Evolutionary conservation across 768 basidiomycete species (phyloP).

Genomic region (Peribolospora kevripleyi): DNA sequence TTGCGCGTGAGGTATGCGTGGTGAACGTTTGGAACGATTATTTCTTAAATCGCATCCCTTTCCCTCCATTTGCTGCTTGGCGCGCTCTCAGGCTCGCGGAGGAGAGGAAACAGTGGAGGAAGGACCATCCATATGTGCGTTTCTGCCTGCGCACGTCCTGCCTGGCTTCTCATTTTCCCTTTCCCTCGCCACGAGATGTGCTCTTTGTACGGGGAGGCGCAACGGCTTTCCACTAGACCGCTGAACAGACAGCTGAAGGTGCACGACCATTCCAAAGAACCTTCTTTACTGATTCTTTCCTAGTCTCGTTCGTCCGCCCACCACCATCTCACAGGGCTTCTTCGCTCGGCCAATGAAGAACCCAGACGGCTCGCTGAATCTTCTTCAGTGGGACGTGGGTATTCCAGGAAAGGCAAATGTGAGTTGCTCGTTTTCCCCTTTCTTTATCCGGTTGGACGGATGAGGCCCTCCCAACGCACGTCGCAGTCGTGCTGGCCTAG

Average conservation of each 20-base stretch:
- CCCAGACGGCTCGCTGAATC: slow-evolving; percentile 76
- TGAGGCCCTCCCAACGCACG: background rate
- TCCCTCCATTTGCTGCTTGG: too few species aligned
- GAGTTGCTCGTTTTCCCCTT: slow-evolving; percentile 19
- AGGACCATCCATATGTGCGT: slow-evolving; percentile 93
- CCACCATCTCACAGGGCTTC: slow-evolving; percentile 44
- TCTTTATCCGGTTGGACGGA: background rate
- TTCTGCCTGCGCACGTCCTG: background rate
- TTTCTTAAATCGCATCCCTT: too few species aligned
- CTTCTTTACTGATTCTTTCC: background rate
- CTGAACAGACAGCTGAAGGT: background rate
- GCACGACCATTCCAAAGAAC: background rate
- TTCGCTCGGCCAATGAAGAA: slow-evolving; percentile 82
- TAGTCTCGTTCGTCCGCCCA: background rate
- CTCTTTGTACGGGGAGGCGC: background rate
- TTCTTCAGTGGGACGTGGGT: slow-evolving; percentile 96
- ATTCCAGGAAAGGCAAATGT: slow-evolving; percentile 82
- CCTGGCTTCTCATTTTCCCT: too few species aligned
- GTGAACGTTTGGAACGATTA: too few species aligned
- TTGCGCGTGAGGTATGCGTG: too few species aligned
- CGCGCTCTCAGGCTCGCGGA: slow-evolving; percentile 34
- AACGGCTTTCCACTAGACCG: background rate
- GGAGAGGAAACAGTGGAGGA: slow-evolving; percentile 96
- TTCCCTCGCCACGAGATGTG: background rate
- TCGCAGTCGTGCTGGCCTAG: background rate